A percentile compares a stretch with the other conserved stretches of the same genome.
These are phyloP conservation scores for Hortaea werneckii DNA, from an alignment of 2,329 filamentous ascomycete species.

Conservation along the genomic window DNA sequence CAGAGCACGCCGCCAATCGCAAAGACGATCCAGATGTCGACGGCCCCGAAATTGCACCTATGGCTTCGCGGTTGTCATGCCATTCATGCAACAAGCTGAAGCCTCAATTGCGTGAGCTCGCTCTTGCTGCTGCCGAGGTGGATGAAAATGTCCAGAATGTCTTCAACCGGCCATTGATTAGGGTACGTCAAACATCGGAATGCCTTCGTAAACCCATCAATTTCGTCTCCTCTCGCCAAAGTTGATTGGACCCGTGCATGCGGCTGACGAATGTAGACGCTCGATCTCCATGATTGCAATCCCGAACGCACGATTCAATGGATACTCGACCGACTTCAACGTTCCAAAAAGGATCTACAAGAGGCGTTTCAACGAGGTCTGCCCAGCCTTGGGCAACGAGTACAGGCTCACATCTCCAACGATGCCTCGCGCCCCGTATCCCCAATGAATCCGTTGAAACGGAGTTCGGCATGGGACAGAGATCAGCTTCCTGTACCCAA, in stretches of 20 bases:
- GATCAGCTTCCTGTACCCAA: constrained; percentile 10
- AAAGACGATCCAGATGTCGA: constrained; percentile 10
- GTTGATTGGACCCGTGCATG: no score
- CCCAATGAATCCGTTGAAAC: constrained; percentile 11
- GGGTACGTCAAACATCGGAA: constrained; percentile 3
- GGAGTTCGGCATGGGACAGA: constrained; percentile 10
- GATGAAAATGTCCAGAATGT: constrained; percentile 13
- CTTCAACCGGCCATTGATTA: constrained; percentile 6
- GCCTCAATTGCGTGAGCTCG: constrained; percentile 15
- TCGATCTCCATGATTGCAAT: constrained; percentile 8
- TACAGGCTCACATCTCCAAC: constrained; percentile 1
- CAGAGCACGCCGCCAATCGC: constrained; percentile 10
- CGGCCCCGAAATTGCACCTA: constrained; percentile 11
- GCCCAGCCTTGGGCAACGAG: constrained; percentile 1
- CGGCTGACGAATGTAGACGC: constrained; percentile 3
- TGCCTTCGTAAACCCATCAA: no score
- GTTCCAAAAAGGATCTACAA: constrained; percentile 12
- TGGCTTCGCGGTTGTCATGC: constrained; percentile 13
- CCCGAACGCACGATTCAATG: constrained; percentile 14
- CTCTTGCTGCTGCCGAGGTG: constrained; percentile 14
- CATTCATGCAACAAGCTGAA: constrained; percentile 13
- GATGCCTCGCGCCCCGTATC: constrained; percentile 3
- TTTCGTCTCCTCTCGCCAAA: no score
- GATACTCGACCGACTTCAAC: constrained; percentile 14
- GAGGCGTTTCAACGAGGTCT: constrained; percentile 4